Evolutionary conservation across 1,284 basidiomycete species (phyloP), one percentile per base, ranked within the genome.

Genomic region (Xerocomus amazonicus): DNA sequence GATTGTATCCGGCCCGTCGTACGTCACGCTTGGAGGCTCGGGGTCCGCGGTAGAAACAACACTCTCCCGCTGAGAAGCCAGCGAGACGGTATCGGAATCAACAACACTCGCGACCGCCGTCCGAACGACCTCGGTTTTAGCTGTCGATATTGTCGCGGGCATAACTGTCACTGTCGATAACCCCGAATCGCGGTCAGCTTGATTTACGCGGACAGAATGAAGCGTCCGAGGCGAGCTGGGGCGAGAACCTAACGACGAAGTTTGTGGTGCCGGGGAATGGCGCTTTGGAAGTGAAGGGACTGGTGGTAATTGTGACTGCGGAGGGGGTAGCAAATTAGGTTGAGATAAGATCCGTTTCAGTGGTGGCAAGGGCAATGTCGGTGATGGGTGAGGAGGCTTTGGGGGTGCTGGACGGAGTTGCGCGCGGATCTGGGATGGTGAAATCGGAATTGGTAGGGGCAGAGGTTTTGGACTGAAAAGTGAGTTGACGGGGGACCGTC

Each of bases 111-210:
- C 79, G 7, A 74, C 70, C 9, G 74, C 73, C 43, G 74, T 69
- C 19, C 72, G 74, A 31, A 75, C 59, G 27, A 66, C 65, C 27
- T 70, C 72, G 8, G 61, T 59, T 43, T 59, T 69, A 4, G 66
- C 63, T 12, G 66, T 62, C 10, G 71, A 62, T 47, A 81, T 71
- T 8, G 75, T 78, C 9, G 73, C 76, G 39, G 71, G 71, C 8
- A 75, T 69, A 17, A 79, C 73, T 31, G 77, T 78, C 27, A 74
- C 68, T 28, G 66, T 79, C 16, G 77, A 78, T n/a, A 75, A 65
- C 52, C 70, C 74, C 48, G 79, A 81, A 57, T 79, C 74, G 26
- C 79, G 66, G 48, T 76, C 74, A 10, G 59, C 45, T 1, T 54
- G 23, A 12, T 38, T 56, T 5, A 41, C 34, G 29, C 52, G 60